Base-by-base conservation (phyloP, 192 early-diverging fungal species). In the Haplosporangium gracile region DNA sequence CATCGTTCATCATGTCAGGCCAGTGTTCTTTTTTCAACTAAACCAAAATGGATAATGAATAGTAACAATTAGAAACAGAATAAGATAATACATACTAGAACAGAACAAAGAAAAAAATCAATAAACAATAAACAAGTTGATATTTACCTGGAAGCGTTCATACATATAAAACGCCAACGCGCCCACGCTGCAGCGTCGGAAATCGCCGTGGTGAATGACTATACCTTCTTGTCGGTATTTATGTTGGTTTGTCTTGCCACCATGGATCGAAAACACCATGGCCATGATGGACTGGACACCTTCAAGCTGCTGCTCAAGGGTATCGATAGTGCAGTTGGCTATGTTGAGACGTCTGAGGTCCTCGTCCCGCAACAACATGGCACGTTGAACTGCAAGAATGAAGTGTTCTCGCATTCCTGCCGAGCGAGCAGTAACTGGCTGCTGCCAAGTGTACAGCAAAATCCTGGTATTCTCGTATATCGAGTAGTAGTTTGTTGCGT, bases 111-210 rank as follows among this genome's bases (percentile, higher is more conserved):
- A 13, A 49, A 16, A 49, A 49, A 40, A 5, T 40, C 2, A 40
- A 40, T 40, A 40, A 40, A 40, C 3, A 24, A 36, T 47, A 18
- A 5, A n/a, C n/a, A n/a, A n/a, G n/a, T 40, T 8, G 40, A 10
- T 26, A 40, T 49, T 72, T 74, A 80, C 78, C 49, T 71, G 73
- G 26, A 70, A 81, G 9, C 80, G 80, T 15, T 75, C 74, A 24
- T 71, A 75, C 36, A 81, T 0, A n/a, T 81, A 81, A 68, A 76
- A 81, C 5, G 63, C 80, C 5, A 81, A 15, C 1, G 80, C 74
- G 10, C 80, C 80, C 3, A 81, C 39, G 29, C 74, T 76, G 20
- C 80, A 81, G 38, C 80, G 73, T 16, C 80, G 80, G 24, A 75
- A 73, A 76, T 75, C 80, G 1, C 22, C 1, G 40, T 81, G 80